Conservation (phyloP, 1,139 yeast genomes). For the Meyerozyma smithsonii region DNA sequence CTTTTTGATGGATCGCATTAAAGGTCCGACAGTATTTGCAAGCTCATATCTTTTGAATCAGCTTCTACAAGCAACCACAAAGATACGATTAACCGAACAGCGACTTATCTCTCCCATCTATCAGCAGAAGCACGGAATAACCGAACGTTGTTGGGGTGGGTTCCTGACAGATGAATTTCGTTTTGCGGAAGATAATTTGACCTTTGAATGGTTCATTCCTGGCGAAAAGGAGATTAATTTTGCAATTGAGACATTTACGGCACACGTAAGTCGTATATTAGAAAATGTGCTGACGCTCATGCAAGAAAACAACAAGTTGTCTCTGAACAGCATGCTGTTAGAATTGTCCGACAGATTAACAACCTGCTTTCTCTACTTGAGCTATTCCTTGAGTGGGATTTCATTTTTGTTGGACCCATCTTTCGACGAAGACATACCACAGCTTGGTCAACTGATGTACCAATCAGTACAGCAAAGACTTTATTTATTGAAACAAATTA, state of each 20-base stretch:
- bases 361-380: slow-evolving; percentile 41
- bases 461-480: slow-evolving; percentile 36
- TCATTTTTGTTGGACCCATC: slow-evolving; percentile 73
- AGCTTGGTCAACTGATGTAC: slow-evolving; percentile 25
- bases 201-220: slow-evolving; percentile 78
- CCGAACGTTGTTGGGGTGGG: slow-evolving; percentile 68
- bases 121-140: slow-evolving; percentile 26
- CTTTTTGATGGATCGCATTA: slow-evolving; percentile 52
- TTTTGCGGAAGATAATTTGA: slow-evolving; percentile 37
- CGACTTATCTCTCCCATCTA: slow-evolving; percentile 46
- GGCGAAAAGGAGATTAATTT: slow-evolving; percentile 48
- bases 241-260: slow-evolving; percentile 58
- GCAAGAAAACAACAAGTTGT: slow-evolving; percentile 18
- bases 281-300: slow-evolving; percentile 38
- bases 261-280: slow-evolving; percentile 42
- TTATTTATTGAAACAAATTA: slow-evolving; percentile 28
- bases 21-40: slow-evolving; percentile 58
- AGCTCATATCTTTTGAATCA: slow-evolving; percentile 56
- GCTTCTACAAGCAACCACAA: slow-evolving; percentile 59
- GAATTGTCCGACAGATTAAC: slow-evolving; percentile 31
- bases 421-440: slow-evolving; percentile 43
- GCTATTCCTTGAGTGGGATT: slow-evolving; percentile 69
- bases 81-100: slow-evolving; percentile 52
- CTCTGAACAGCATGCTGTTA: slow-evolving; percentile 43
- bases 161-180: slow-evolving; percentile 49